A percentile compares a stretch with the other conserved stretches of the same genome.
Evolutionary conservation across 208 protist species (phyloP).

Genomic region (Trypanosoma grayi): DNA sequence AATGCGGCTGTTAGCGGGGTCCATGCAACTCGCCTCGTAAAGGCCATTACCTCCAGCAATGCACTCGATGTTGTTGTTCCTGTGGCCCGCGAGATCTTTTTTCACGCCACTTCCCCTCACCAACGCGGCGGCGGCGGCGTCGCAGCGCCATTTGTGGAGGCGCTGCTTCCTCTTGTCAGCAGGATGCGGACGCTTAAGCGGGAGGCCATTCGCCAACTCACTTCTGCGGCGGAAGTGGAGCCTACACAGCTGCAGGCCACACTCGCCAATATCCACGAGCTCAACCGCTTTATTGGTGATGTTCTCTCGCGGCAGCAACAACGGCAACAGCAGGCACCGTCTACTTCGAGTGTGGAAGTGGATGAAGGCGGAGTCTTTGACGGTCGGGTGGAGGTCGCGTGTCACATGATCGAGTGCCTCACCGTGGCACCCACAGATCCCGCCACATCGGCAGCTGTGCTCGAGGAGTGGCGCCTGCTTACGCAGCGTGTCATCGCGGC

Average conservation of each 20-base stretch:
- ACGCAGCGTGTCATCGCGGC: constrained; percentile 7
- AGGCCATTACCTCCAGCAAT: constrained; percentile 2
- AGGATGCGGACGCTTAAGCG: constrained; percentile 12
- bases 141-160: neutral
- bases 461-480: constrained; percentile 12
- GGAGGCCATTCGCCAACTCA: neutral
- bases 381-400: constrained; percentile 6
- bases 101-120: neutral
- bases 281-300: constrained; percentile 12
- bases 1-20: neutral
- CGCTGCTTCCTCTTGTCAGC: neutral
- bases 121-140: neutral
- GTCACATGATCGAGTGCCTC: constrained; percentile 19
- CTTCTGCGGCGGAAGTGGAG: neutral
- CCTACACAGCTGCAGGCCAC: neutral
- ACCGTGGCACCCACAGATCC: constrained; percentile 8
- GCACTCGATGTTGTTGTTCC: constrained; percentile 8
- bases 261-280: neutral
- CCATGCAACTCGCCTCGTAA: constrained; percentile 12
- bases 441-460: neutral
- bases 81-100: constrained; percentile 16
- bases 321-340: neutral
- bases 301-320: constrained; percentile 1
- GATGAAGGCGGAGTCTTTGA: too few species aligned
- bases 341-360: neutral